Evolutionary conservation across 1,284 basidiomycete species (phyloP), one percentile per base, ranked within the genome.

Genomic region (Fistulinella cinereoalba): DNA sequence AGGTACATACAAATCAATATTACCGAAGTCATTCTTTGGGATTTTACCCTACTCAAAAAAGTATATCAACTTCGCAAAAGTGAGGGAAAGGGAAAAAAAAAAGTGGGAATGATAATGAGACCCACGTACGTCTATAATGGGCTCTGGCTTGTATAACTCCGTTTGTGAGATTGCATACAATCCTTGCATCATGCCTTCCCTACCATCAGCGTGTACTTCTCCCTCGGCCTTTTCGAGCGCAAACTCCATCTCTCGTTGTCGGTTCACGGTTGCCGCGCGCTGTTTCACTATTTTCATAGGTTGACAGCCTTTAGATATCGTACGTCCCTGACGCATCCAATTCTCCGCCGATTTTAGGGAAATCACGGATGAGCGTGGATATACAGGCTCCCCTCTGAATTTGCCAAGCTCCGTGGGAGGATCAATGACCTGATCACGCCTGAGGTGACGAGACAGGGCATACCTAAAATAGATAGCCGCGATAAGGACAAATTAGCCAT

Each of bases 21-120:
- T 98, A 18, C 97, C 97, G 65, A 97, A 99, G 51, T 87, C 82
- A 59, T 99, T 99, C 68, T 89, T 95, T 5, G 94, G 94, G 31
- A 99, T 81, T 62, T 81, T 83, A 18, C 97, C 96, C 89, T 97
- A 57, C 18, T 45, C 41, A 28, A 46, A 43, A 55, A 47, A 43
- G 46, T 18, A 41, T 32, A 24, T 53, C 33, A 53, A 57, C 43
- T 52, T 41, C 13, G 9, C 37, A 34, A 31, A 54, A 33, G 16
- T 29, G 27, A 39, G 29, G 22, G 4, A 24, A 37, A 47, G 25
- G 8, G n/a, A 41, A 44, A 25, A 39, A 18, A 33, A 31, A 29
- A 34, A 33, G 40, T 58, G 1, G 13, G 8, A 34, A 34, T 34
- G 16, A 10, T 8, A 36, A 16, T 50, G 28, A 72, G 83, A 68